A percentile compares a stretch with the other conserved stretches of the same genome.
These are phyloP conservation scores for Coniochaeta sp. DNA, from an alignment of 2,329 filamentous ascomycete genomes.

Conservation along the genomic window DNA sequence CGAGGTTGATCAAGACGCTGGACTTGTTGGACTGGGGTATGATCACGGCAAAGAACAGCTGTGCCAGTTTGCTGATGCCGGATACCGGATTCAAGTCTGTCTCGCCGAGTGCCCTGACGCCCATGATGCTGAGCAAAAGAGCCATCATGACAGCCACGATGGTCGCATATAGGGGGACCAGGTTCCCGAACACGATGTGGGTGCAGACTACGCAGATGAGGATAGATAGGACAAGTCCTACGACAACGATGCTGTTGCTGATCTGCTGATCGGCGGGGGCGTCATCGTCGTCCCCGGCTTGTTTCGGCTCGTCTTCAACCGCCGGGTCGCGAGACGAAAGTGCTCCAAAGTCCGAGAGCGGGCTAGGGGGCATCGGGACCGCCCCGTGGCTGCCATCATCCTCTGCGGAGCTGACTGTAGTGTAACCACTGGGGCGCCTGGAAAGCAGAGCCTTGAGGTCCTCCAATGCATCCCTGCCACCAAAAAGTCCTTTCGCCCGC, in stretches of 20 bases:
- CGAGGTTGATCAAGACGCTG: slow-evolving; percentile 88
- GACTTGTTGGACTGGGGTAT: slow-evolving; percentile 75
- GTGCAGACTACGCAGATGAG: slow-evolving; percentile 74
- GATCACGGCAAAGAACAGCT: slow-evolving; percentile 88
- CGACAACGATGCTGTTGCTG: slow-evolving; percentile 58
- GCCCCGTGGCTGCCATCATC: slow-evolving; percentile 1
- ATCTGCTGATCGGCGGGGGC: slow-evolving; percentile 81
- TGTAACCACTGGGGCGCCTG: slow-evolving; percentile 12
- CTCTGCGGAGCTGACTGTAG: slow-evolving; percentile 8
- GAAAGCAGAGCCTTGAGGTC: slow-evolving; percentile 1
- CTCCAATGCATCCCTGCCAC: background rate
- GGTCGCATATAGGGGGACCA: slow-evolving; percentile 73
- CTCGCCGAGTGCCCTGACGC: slow-evolving; percentile 62
- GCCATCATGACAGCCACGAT: slow-evolving; percentile 78
- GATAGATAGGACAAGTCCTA: slow-evolving; percentile 73
- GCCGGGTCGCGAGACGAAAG: background rate
- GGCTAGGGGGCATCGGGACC: slow-evolving; percentile 6
- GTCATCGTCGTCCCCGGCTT: slow-evolving; percentile 52
- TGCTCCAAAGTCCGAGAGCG: slow-evolving; percentile 7
- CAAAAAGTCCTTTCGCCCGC: background rate
- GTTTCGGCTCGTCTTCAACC: slow-evolving; percentile 5
- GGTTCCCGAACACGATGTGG: slow-evolving; percentile 71
- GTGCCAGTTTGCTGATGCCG: slow-evolving; percentile 92
- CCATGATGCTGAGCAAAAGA: slow-evolving; percentile 69
- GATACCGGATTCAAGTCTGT: slow-evolving; percentile 96